These are phyloP conservation scores for Malassezia vespertilionis DNA, from an alignment of 1,284 basidiomycete species.

Conservation along the genomic window DNA sequence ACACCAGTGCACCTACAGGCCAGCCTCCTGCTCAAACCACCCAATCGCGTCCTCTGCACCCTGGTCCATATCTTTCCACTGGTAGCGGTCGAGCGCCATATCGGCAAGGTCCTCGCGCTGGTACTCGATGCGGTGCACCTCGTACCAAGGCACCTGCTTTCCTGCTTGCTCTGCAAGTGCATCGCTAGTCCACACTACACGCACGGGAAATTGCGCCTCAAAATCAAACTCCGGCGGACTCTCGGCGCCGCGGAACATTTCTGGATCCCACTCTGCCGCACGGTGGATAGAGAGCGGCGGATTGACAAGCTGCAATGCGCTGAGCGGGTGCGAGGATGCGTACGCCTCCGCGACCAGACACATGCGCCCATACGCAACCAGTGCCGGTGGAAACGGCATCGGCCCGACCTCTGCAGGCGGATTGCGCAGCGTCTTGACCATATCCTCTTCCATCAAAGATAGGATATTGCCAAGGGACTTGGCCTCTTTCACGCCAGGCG, in stretches of 20 bases:
- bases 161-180: slow-evolving; percentile 24
- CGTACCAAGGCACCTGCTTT: slow-evolving; percentile 28
- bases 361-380: slow-evolving; percentile 23
- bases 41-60: slow-evolving; percentile 19
- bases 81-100: slow-evolving; percentile 32
- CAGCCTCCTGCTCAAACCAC: slow-evolving; percentile 40
- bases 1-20: slow-evolving; percentile 37
- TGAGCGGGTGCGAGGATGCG: slow-evolving; percentile 35
- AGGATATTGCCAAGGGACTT: not conserved
- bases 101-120: slow-evolving; percentile 33
- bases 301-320: slow-evolving; percentile 33
- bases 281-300: slow-evolving; percentile 29
- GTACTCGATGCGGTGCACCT: slow-evolving; percentile 39
- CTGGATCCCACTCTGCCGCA: slow-evolving; percentile 7
- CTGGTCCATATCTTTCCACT: slow-evolving; percentile 23
- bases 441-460: slow-evolving; percentile 15
- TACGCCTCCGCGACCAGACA: slow-evolving; percentile 33
- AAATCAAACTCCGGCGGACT: slow-evolving; percentile 30
- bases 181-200: slow-evolving; percentile 29
- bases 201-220: slow-evolving; percentile 30
- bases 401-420: slow-evolving; percentile 7
- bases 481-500: slow-evolving; percentile 18
- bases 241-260: slow-evolving; percentile 14
- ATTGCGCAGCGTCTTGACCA: slow-evolving; percentile 17
- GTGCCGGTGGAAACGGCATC: slow-evolving; percentile 32